These are phyloP conservation scores for Irpex sp. DNA, from an alignment of 1,284 basidiomycete genomes.

Conservation along the genomic window DNA sequence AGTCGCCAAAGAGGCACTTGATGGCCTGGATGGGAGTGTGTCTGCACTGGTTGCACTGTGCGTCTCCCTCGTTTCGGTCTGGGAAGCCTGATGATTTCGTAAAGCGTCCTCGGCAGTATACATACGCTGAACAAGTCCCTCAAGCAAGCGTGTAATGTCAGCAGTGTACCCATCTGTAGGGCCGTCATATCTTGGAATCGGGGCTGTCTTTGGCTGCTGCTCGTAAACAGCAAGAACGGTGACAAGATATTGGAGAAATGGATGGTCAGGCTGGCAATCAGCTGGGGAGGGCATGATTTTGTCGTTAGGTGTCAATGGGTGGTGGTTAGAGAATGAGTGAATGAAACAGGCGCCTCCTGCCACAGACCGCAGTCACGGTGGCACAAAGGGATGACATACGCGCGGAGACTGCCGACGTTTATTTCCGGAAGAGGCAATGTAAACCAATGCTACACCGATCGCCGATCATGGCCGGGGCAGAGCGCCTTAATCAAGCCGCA, in stretches of 20 bases:
- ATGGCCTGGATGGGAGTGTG: too few relatives aligned
- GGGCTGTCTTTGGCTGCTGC: conserved; percentile 36
- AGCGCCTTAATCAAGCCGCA: too few relatives aligned
- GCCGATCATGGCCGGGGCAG: too few relatives aligned
- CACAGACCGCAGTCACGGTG: too few relatives aligned
- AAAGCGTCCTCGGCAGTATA: conserved; percentile 55
- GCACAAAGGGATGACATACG: too few relatives aligned
- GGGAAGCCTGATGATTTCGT: conserved; percentile 34
- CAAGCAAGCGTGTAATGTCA: conserved; percentile 47
- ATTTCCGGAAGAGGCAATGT: too few relatives aligned
- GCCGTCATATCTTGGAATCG: conserved; percentile 61
- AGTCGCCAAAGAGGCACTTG: too few relatives aligned
- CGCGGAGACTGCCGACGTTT: too few relatives aligned
- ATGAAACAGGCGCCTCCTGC: background rate
- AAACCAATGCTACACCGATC: too few relatives aligned
- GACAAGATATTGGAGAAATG: conserved; percentile 36
- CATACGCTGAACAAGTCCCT: conserved; percentile 54
- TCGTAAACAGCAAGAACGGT: conserved; percentile 38
- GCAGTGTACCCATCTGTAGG: conserved; percentile 64
- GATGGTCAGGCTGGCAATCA: conserved; percentile 17
- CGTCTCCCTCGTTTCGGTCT: conserved; percentile 46
- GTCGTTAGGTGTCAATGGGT: background rate
- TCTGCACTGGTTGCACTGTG: conserved; percentile 30
- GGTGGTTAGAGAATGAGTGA: background rate
- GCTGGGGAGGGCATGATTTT: conserved; percentile 11